phyloP scores from a whole-genome alignment of 177 flowering plant species.

The Vitis hybrid region DNA sequence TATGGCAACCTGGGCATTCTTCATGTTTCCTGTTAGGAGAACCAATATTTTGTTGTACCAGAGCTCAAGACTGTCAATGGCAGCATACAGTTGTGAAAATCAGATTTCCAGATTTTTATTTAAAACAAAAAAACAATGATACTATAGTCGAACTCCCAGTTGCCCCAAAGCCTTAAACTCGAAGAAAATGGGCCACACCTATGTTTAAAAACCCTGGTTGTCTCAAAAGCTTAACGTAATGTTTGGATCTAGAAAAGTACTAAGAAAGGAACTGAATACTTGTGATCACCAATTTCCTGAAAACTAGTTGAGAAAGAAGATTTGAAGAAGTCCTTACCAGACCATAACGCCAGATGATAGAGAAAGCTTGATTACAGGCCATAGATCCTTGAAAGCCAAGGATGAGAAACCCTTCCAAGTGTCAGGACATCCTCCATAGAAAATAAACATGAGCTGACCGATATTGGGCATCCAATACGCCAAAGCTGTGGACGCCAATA shows the following conservation, averaged over 20 bases:
- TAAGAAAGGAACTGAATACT: too few species aligned
- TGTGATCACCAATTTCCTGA: too few species aligned
- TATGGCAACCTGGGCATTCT: slow-evolving; percentile 52
- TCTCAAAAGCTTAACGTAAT: too few species aligned
- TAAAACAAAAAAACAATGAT: too few species aligned
- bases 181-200: too few species aligned
- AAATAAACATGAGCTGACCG: slow-evolving; percentile 42
- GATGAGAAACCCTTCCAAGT: slow-evolving; percentile 74
- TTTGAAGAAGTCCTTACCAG: slow-evolving; percentile 36
- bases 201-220: too few species aligned
- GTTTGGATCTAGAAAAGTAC: too few species aligned
- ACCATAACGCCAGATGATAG: slow-evolving; percentile 67
- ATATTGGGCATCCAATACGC: slow-evolving; percentile 51
- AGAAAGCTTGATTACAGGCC: slow-evolving; percentile 61
- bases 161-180: too few species aligned
- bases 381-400: slow-evolving; percentile 52
- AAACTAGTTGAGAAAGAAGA: too few species aligned
- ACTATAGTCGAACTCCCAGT: too few species aligned
- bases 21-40: slow-evolving; percentile 64
- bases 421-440: slow-evolving; percentile 47
- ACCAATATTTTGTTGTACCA: slow-evolving; percentile 69
- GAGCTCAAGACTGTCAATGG: slow-evolving; percentile 49
- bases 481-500: slow-evolving; percentile 38
- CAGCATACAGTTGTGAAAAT: too few species aligned
- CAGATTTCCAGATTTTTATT: too few species aligned